phyloP scores from a whole-genome alignment of 139 green algal species.

The Chlorella sp. region DNA sequence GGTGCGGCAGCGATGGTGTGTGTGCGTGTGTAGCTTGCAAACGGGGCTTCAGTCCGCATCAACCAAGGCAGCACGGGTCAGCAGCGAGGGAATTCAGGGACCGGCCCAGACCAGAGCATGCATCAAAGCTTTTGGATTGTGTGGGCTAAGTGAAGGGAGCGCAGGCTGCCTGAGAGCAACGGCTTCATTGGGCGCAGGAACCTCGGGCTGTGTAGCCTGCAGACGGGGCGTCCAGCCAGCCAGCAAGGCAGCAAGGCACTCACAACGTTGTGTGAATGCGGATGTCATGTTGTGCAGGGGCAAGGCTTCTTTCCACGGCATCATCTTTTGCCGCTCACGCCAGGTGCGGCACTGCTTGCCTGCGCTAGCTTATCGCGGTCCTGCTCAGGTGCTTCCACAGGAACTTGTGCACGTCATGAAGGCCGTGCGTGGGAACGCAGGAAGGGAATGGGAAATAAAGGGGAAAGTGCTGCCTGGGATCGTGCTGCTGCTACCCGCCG shows the following conservation, averaged over 20 bases:
- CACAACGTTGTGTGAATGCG: too few species aligned
- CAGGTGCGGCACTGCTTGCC: conserved; percentile 2
- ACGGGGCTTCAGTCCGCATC: too few species aligned
- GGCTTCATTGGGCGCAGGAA: not conserved
- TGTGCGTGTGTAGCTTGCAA: too few species aligned
- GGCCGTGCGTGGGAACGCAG: not conserved
- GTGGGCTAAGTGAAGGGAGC: too few species aligned
- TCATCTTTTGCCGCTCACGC: conserved; percentile 23
- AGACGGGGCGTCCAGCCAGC: not conserved
- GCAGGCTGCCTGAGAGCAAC: not conserved
- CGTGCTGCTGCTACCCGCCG: not conserved
- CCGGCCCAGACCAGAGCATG: too few species aligned
- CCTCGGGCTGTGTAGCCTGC: not conserved
- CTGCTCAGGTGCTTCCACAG: too few species aligned
- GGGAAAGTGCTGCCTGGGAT: not conserved
- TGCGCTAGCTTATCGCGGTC: not conserved
- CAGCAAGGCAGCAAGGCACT: not conserved
- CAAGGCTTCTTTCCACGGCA: conserved; percentile 10
- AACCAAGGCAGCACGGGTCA: too few species aligned
- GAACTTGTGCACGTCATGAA: not conserved
- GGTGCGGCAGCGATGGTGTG: too few species aligned
- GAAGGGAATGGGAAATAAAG: not conserved
- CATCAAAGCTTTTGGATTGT: too few species aligned
- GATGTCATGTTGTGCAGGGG: conserved; percentile 10
- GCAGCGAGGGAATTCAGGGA: too few species aligned